These are phyloP conservation scores for Pascua guehoae DNA, from an alignment of 1,284 basidiomycete genomes.

Conservation along the genomic window DNA sequence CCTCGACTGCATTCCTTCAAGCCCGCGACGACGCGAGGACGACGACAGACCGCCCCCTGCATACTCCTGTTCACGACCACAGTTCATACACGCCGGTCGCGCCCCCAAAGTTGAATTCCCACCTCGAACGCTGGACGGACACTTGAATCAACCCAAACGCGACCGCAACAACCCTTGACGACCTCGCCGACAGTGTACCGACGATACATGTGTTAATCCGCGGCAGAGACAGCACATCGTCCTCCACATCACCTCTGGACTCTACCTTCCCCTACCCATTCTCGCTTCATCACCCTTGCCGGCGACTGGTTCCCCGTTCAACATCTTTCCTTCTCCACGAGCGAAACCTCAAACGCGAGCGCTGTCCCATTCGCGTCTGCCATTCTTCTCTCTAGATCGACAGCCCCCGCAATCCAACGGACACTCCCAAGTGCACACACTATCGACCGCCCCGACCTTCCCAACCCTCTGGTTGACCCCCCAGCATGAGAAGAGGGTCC, in stretches of 20 bases:
- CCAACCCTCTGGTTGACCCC: not conserved
- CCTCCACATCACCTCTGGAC: not conserved
- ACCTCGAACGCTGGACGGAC: too few relatives aligned
- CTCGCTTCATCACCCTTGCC: not conserved
- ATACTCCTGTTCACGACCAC: too few relatives aligned
- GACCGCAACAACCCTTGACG: too few relatives aligned
- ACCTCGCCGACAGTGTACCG: not conserved
- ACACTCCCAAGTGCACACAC: not conserved
- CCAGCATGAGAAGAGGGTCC: constrained; percentile 11
- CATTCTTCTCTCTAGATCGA: not conserved
- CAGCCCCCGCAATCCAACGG: not conserved
- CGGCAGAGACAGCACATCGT: not conserved
- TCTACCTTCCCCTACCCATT: not conserved
- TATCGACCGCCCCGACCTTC: too few relatives aligned
- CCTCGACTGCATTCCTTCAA: too few relatives aligned
- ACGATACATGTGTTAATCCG: not conserved
- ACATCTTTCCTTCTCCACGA: not conserved
- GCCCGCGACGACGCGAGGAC: too few relatives aligned
- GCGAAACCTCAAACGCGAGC: not conserved
- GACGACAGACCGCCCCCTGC: too few relatives aligned
- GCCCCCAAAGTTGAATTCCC: too few relatives aligned
- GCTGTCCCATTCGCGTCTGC: not conserved
- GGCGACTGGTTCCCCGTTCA: constrained; percentile 1
- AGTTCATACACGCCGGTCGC: too few relatives aligned
- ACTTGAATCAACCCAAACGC: too few relatives aligned